Base-by-base conservation (phyloP, 2,329 filamentous ascomycete species). In the Talaromyces sp. region DNA sequence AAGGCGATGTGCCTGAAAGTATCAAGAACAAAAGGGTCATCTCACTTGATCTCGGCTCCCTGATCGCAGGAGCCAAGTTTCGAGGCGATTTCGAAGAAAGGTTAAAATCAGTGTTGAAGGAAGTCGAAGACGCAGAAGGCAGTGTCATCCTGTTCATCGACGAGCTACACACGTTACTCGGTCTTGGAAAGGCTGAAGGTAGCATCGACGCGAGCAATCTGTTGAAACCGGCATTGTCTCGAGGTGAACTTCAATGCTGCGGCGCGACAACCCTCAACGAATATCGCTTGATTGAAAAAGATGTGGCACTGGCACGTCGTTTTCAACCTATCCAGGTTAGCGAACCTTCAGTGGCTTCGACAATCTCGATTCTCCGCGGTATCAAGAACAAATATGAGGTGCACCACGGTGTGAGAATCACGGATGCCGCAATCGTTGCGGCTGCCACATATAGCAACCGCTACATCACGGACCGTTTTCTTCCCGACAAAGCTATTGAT, bases 341-440 rank as follows among this genome's bases (percentile, higher is more conserved):
- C 60, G 94, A 99, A 67, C 94, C 94, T 0, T 87, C 85, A 0
- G 92, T 97, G 0, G 85, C 90, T 64, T 92, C 97, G 64, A 97
- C 94, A 0, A 92, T 99, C 61, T 96, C 91, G 53, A 97, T 99
- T 58, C 79, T 99, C 0, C 86, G 94, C 68, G 94, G 93, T 51
- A 97, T 99, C 78, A 97, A 97, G 70, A 92, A 97, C 69, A 90
- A 91, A 64, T 99, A 99, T 68, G 94, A 97, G 72, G 90, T 97
- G 0, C 94, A 97, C 64, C 94, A 99, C 68, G 93, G 94, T 74
- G 93, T 97, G 0, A 83, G 92, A 56, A 97, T 99, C 64, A 96
- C 91, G 0, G 94, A 97, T 67, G 88, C 89, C 1, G 91, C 94
- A 6, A 78, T 97, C 10, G 93, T 99, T 13, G 91, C 94, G 1